A percentile compares a stretch with the other conserved stretches of the same genome.
Evolutionary conservation across 495 filamentous ascomycete species (phyloP).

Genomic region (Aspergillus asperescens): DNA sequence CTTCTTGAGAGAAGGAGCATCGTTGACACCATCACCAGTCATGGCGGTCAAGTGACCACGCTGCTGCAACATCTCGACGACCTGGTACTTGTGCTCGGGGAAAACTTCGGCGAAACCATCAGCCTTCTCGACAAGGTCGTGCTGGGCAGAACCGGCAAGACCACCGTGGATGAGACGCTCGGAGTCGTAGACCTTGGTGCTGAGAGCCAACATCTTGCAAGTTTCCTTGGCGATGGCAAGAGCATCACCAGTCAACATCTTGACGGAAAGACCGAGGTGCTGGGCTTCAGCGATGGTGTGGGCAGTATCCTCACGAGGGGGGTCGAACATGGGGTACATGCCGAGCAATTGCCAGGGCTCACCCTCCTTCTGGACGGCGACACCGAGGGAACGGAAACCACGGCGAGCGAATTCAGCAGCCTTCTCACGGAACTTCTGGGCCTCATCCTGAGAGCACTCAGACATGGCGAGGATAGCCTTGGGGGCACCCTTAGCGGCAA

Average conservation of each 20-base stretch:
- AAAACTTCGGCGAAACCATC: constrained; percentile 75
- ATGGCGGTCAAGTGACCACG: constrained; percentile 70
- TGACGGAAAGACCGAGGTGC: constrained; percentile 68
- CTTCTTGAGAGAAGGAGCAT: constrained; percentile 68
- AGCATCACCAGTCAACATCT: constrained; percentile 77
- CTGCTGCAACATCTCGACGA: constrained; percentile 71
- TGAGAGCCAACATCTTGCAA: constrained; percentile 73
- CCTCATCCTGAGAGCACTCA: constrained; percentile 58
- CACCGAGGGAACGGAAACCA: constrained; percentile 78
- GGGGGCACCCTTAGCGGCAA: constrained; percentile 68
- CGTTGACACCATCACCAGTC: constrained; percentile 73
- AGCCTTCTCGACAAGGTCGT: constrained; percentile 70
- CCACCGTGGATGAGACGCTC: constrained; percentile 69
- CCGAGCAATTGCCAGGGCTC: constrained; percentile 64
- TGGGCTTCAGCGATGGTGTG: constrained; percentile 74
- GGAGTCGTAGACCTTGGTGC: constrained; percentile 75
- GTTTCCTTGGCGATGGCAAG: constrained; percentile 77
- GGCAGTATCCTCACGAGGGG: constrained; percentile 71
- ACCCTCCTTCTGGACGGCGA: constrained; percentile 63
- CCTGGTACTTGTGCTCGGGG: constrained; percentile 75
- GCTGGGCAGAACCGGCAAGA: constrained; percentile 65
- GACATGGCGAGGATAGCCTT: constrained; percentile 66
- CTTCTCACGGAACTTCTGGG: constrained; percentile 62
- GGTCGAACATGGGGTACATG: constrained; percentile 76
- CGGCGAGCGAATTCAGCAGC: constrained; percentile 67